A percentile compares a stretch with the other conserved stretches of the same genome.
Conservation (phyloP, 2,329 filamentous ascomycete species). For the Verticillium klebahnii region DNA sequence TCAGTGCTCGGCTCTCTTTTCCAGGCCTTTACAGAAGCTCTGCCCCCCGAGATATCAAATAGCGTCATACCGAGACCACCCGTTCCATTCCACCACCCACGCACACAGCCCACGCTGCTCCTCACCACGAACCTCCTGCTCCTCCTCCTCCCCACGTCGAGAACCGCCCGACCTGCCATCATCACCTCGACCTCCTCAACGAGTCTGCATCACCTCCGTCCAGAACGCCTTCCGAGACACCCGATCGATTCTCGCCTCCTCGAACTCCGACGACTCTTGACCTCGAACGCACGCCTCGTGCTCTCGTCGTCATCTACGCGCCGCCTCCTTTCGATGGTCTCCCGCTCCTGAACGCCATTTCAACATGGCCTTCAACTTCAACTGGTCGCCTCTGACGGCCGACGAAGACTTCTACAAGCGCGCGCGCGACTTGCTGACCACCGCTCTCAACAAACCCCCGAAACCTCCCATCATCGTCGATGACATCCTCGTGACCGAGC, state of each 20-base stretch:
- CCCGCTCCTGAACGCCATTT: slow-evolving; percentile 34
- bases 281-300: neutral
- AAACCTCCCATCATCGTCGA: slow-evolving; percentile 99
- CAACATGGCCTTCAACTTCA: slow-evolving; percentile 99
- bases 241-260: neutral
- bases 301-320: neutral
- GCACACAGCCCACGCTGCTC: slow-evolving; percentile 5
- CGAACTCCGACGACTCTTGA: neutral
- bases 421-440: slow-evolving; percentile 89
- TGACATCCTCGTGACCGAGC: slow-evolving; percentile 96
- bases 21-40: slow-evolving; percentile 2
- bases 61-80: slow-evolving; percentile 12
- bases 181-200: slow-evolving; percentile 5
- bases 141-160: slow-evolving; percentile 1
- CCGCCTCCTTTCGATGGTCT: slow-evolving; percentile 12
- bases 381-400: slow-evolving; percentile 98
- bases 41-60: slow-evolving; percentile 3
- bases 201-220: slow-evolving; percentile 3
- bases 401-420: slow-evolving; percentile 88
- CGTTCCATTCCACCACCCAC: neutral
- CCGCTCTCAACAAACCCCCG: slow-evolving; percentile 93
- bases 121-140: slow-evolving; percentile 1
- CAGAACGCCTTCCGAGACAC: neutral
- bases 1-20: neutral
- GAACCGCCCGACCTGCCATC: slow-evolving; percentile 5